Percentiles rank a stretch among this genome's conserved stretches.
Evolutionary conservation across 2,329 filamentous ascomycete genomes (phyloP).

Genomic region (Rhynchosporium secalis): DNA sequence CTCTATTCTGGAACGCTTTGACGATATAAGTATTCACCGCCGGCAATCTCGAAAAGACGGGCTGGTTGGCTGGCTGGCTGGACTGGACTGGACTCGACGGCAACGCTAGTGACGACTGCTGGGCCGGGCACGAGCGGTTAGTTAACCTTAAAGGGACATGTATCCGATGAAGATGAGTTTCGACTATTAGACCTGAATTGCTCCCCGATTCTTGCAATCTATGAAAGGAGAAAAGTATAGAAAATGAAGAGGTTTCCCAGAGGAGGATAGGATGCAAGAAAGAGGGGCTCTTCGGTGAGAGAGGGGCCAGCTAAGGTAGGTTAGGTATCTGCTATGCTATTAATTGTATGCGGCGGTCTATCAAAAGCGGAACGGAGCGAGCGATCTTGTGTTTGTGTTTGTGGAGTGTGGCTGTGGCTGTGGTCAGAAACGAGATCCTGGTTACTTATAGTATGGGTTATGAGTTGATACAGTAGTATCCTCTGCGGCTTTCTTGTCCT

Average conservation of each 20-base stretch:
- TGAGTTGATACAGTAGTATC: neutral
- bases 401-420: neutral
- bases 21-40: conserved; percentile 16
- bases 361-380: conserved; percentile 2
- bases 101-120: conserved; percentile 26
- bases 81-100: neutral
- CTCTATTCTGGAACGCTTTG: conserved; percentile 13
- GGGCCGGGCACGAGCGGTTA: conserved; percentile 1
- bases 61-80: too few relatives aligned
- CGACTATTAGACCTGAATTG: neutral
- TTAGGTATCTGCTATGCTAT: neutral
- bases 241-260: neutral
- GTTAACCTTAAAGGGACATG: neutral
- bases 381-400: neutral
- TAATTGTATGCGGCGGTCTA: neutral
- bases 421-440: neutral
- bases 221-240: neutral
- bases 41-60: neutral
- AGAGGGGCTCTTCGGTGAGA: neutral
- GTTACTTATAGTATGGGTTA: too few relatives aligned
- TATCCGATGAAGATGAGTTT: neutral
- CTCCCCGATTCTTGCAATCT: neutral
- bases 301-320: neutral
- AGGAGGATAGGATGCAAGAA: neutral
- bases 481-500: conserved; percentile 22